Evolutionary conservation across 441 rosid genomes (phyloP), one percentile per base, ranked within the genome.

Genomic region (Croton laevigatus): DNA sequence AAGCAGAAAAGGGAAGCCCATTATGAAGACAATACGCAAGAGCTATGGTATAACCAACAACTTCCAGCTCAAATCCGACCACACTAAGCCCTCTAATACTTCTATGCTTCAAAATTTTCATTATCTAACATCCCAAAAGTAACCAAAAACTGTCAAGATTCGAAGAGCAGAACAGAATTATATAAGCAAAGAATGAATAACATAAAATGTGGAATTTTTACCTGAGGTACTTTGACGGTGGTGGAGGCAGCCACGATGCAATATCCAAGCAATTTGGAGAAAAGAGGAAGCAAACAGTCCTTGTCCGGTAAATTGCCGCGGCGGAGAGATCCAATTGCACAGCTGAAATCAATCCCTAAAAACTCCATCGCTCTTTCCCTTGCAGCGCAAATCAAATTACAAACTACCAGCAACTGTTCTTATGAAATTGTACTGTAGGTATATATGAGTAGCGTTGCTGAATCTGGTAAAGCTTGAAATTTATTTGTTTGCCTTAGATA

Each of bases 171-270:
- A 52, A 6, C 6, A n/a, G n/a, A n/a, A n/a, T n/a, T n/a, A n/a
- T n/a, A 2, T 13, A 38, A 48, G 32, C 5, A 8, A 22, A 8
- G 1, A 2, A 12, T 9, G 36, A 0, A 5, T n/a, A 8, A 2
- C 16, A 10, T 8, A 7, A 16, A 52, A 27, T 32, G n/a, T 17
- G 34, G 37, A 19, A 36, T 8, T 49, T 36, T 36, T 5, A 91
- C 98, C 98, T 91, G 98, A 53, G 98, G 98, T 69, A 94, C 85
- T 73, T 94, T 94, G 81, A 94, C 98, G 67, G 97, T 90, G 85
- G 95, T 90, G 76, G 97, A 94, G 75, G 95, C 94, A 64, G 92
- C 94, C 49, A 91, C 93, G 82, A 94, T 91, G 80, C 79, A 78
- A 75, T 94, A 91, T 64, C 98, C 98, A 16, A 94, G 97, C 65